Evolutionary conservation across 164 flowering plant genomes (phyloP), one percentile per base, ranked within the genome.

Genomic region (Magnolia sinica): DNA sequence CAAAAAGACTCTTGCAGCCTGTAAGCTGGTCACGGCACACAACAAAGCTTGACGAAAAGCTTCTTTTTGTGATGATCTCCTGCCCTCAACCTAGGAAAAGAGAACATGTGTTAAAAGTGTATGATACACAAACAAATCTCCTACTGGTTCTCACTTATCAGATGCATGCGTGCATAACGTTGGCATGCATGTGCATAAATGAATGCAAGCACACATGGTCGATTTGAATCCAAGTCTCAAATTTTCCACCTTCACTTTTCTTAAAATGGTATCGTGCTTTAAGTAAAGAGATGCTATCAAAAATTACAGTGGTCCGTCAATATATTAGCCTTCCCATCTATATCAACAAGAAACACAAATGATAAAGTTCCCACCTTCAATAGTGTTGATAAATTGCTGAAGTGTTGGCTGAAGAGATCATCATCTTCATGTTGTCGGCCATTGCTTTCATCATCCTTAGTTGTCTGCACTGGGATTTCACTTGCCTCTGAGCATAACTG

Each of bases 51-150:
- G 86, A 75, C 7, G 88, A 85, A 82, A 78, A 82, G 61, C 83
- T 87, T 83, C 83, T 86, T 79, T 83, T 83, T 11, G 45, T 9
- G 88, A 82, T 76, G 91, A 76, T 77, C 83, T 82, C 76, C 79
- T 79, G 50, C 75, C 80, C 73, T 85, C 81, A 52, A 78, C 65
- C 89, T 89, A 77, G 14, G 16, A 19, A 68, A 14, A 66, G 29
- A 63, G 23, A 18, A 63, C 7, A 27, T 65, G 23, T 4, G n/a
- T 63, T 7, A 63, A 18, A 18, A 18, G 22, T 23, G 22, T 65
- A 10, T 29, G 5, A 24, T 65, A 10, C 68, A 10, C 45, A 37
- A 37, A 37, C 45, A 37, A 37, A 37, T 37, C 45, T 37, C 45
- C 45, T 37, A 37, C 45, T 5, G 7, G 45, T 65, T 65, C 68